Evolutionary conservation across 208 protist genomes (phyloP), one percentile per base, ranked within the genome.

Genomic region (Endotrypanum monterogeii): DNA sequence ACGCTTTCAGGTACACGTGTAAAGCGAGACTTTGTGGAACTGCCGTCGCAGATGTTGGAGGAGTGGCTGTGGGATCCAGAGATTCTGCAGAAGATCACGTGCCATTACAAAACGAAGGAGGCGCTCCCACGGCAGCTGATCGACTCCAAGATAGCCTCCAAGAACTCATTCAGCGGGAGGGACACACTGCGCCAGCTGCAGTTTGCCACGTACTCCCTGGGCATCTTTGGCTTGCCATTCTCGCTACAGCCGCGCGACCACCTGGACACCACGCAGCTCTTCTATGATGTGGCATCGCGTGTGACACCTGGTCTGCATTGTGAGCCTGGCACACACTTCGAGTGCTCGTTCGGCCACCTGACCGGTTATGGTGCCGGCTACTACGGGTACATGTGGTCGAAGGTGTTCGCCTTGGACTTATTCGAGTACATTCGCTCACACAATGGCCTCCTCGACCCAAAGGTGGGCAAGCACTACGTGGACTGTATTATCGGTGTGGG

Each of bases 31-130:
- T 98, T 96, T 82, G 89, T 98, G 61, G 92, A 98, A 83, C 79
- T 95, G 35, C 92, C 93, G 5, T 97, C 92, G 18, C 92, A 97
- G 67, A 95, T 96, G 83, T 72, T 96, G 51, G 92, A 98, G 79
- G 90, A 98, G 71, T 98, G 93, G 89, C 79, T 91, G 50, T 98
- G 95, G 92, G 83, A 97, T 54, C 81, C 83, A 16, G 83, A 90
- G 62, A 90, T 97, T 48, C 71, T 98, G 41, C 76, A 89, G 71
- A 83, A 80, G 41, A 91, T 97, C 68, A 93, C 89, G 23, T 82
- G 69, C 30, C 92, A 97, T 80, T 96, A 94, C 76, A 88, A 95
- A 80, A 95, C 93, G 25, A 78, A 89, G 66, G 67, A 94, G 58
- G 63, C 83, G 48, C 71, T 97, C 55, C 89, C 92, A 14, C 80